phyloP scores from a whole-genome alignment of 2,329 filamentous ascomycete genomes.

The Aspergillaceae sp. region DNA sequence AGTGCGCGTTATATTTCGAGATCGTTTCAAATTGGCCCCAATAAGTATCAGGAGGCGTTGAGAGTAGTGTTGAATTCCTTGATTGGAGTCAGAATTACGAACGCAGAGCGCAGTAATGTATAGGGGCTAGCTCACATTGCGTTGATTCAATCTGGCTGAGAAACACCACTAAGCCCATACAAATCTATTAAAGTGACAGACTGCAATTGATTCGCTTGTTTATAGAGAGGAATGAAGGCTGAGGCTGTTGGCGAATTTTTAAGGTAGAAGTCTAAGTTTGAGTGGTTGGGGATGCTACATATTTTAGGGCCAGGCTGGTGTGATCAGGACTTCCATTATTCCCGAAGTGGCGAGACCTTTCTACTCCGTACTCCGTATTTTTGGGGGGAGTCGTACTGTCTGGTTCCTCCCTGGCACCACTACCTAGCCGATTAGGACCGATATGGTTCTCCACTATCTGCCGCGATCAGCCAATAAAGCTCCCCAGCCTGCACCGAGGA shows the following conservation, averaged over 20 bases:
- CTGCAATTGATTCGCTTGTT: not conserved
- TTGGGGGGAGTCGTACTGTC: not conserved
- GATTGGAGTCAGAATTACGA: slow-evolving; percentile 1
- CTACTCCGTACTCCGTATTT: slow-evolving; percentile 3
- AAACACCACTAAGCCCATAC: not conserved
- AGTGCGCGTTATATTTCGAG: slow-evolving; percentile 66
- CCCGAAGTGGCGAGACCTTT: slow-evolving; percentile 29
- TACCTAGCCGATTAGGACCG: slow-evolving; percentile 23
- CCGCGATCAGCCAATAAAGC: not conserved
- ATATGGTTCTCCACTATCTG: slow-evolving; percentile 2
- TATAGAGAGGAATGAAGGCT: no score
- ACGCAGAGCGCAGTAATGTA: not conserved
- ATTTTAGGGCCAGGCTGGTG: slow-evolving; percentile 13
- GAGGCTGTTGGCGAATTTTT: not conserved
- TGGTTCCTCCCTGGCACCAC: slow-evolving; percentile 24
- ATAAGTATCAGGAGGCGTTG: slow-evolving; percentile 47
- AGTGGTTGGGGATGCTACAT: slow-evolving; percentile 2
- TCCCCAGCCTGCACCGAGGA: not conserved
- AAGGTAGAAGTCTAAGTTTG: not conserved
- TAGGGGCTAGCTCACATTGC: slow-evolving; percentile 14
- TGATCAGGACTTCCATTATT: slow-evolving; percentile 13
- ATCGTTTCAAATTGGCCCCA: slow-evolving; percentile 59
- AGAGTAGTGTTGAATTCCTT: slow-evolving; percentile 42
- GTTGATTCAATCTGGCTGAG: not conserved
- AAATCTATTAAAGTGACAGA: not conserved